These are phyloP conservation scores for Phialemonium atrogriseum DNA, from an alignment of 2,329 filamentous ascomycete species.

Conservation along the genomic window DNA sequence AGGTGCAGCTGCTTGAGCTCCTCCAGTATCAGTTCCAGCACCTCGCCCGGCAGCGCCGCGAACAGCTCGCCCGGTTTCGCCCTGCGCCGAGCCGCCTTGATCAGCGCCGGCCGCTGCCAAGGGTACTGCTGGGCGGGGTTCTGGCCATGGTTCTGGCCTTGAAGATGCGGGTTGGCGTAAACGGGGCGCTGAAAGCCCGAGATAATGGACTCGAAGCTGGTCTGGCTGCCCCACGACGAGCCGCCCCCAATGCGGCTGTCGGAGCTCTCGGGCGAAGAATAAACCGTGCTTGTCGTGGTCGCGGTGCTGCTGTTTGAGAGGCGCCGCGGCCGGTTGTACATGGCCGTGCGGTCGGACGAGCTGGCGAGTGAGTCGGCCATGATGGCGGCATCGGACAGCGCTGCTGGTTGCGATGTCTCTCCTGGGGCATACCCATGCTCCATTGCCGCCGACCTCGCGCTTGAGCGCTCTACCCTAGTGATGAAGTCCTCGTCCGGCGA, in stretches of 20 bases:
- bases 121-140: conserved; percentile 8
- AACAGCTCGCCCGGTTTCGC: conserved; percentile 43
- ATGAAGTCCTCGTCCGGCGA: too few species aligned
- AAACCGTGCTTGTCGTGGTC: conserved; percentile 18
- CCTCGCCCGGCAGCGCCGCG: conserved; percentile 47
- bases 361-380: too few species aligned
- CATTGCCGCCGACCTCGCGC: too few species aligned
- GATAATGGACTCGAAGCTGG: conserved; percentile 16
- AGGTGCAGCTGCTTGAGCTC: conserved; percentile 46
- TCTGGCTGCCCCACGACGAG: conserved; percentile 18
- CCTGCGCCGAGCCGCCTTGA: conserved; percentile 25
- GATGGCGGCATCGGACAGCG: background rate
- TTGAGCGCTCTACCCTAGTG: too few species aligned
- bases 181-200: too few species aligned
- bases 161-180: too few species aligned
- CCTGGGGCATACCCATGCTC: too few species aligned
- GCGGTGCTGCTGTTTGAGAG: conserved; percentile 18
- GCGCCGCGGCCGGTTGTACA: conserved; percentile 15
- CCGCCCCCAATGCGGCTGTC: conserved; percentile 19
- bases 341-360: background rate
- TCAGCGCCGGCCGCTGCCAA: conserved; percentile 23
- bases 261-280: conserved; percentile 18
- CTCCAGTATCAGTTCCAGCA: conserved; percentile 47
- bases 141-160: conserved; percentile 9
- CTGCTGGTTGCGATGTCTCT: background rate